phyloP scores from a whole-genome alignment of 441 rosid species.

The Erysimum cheiri region DNA sequence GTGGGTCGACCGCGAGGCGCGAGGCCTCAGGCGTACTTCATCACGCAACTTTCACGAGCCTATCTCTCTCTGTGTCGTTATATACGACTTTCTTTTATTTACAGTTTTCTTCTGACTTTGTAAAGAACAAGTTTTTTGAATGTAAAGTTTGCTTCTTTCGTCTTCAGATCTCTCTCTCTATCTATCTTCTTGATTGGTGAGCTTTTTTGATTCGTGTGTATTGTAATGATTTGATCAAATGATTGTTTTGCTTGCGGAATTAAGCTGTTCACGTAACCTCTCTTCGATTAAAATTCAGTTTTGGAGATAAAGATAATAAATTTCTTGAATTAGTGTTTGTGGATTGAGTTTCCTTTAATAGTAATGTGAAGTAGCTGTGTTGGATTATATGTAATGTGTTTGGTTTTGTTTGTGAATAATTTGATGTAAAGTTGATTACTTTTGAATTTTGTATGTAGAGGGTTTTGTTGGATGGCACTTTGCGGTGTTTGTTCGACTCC shows the following conservation, averaged over 20 bases:
- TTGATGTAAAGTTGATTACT: slow-evolving; percentile 16
- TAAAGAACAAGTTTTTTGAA: slow-evolving; percentile 5
- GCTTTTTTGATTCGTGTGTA: not conserved
- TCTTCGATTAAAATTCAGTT: not conserved
- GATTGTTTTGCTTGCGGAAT: not conserved
- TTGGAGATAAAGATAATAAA: not conserved
- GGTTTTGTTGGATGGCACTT: slow-evolving; percentile 55
- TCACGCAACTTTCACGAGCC: slow-evolving; percentile 51
- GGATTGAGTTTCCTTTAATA: slow-evolving; percentile 1
- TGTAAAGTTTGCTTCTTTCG: slow-evolving; percentile 26
- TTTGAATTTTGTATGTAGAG: slow-evolving; percentile 24
- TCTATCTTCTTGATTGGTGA: slow-evolving; percentile 16
- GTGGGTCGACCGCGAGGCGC: slow-evolving; percentile 47
- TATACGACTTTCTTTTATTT: slow-evolving; percentile 22
- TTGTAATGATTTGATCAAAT: slow-evolving; percentile 2
- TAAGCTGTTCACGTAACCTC: slow-evolving; percentile 2
- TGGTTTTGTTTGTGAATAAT: not conserved
- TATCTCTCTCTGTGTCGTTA: slow-evolving; percentile 31
- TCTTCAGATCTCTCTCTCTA: slow-evolving; percentile 25
- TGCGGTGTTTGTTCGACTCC: slow-evolving; percentile 51
- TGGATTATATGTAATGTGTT: not conserved
- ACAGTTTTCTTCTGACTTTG: not conserved
- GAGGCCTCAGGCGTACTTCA: slow-evolving; percentile 44
- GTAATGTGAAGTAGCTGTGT: slow-evolving; percentile 2
- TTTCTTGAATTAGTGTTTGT: slow-evolving; percentile 1